phyloP scores from a whole-genome alignment of 2,329 filamentous ascomycete genomes.

The Aspergillus proliferans region DNA sequence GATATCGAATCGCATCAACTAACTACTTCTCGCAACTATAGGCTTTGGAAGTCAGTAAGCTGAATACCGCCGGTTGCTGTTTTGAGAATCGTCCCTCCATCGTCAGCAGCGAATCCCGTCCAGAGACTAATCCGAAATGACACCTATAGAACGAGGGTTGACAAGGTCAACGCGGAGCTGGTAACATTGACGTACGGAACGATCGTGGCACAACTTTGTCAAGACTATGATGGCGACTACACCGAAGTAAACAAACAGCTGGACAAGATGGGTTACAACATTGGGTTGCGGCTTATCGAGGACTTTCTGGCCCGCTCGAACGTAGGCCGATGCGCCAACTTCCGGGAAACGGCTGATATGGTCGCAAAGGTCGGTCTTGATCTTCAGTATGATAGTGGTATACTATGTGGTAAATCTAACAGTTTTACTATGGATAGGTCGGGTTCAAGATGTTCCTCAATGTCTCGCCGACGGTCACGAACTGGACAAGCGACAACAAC shows the following conservation, averaged over 20 bases:
- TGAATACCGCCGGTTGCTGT: slow-evolving; percentile 3
- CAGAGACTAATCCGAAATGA: slow-evolving; percentile 10
- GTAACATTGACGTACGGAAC: slow-evolving; percentile 97
- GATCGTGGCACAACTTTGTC: slow-evolving; percentile 91
- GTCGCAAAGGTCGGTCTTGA: slow-evolving; percentile 67
- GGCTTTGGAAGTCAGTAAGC: slow-evolving; percentile 81
- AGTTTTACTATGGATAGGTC: slow-evolving; percentile 51
- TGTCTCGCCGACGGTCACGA: slow-evolving; percentile 84
- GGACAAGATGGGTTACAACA: slow-evolving; percentile 99
- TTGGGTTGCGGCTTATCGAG: slow-evolving; percentile 89
- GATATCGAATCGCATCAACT: slow-evolving; percentile 17
- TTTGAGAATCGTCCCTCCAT: neutral
- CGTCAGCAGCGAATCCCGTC: neutral
- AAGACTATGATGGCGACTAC: slow-evolving; percentile 93
- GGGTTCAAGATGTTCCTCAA: slow-evolving; percentile 99
- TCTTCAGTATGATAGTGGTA: neutral
- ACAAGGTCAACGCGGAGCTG: slow-evolving; percentile 96
- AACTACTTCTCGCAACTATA: slow-evolving; percentile 37
- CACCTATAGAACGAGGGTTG: slow-evolving; percentile 70
- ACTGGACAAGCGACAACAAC: slow-evolving; percentile 94
- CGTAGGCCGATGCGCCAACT: slow-evolving; percentile 81
- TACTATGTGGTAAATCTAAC: too few species aligned
- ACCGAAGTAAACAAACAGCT: slow-evolving; percentile 94
- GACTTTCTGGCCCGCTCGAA: slow-evolving; percentile 96
- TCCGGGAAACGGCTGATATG: slow-evolving; percentile 93